Conservation (phyloP, 179 eudicot genomes). For the Pouteria campechiana region DNA sequence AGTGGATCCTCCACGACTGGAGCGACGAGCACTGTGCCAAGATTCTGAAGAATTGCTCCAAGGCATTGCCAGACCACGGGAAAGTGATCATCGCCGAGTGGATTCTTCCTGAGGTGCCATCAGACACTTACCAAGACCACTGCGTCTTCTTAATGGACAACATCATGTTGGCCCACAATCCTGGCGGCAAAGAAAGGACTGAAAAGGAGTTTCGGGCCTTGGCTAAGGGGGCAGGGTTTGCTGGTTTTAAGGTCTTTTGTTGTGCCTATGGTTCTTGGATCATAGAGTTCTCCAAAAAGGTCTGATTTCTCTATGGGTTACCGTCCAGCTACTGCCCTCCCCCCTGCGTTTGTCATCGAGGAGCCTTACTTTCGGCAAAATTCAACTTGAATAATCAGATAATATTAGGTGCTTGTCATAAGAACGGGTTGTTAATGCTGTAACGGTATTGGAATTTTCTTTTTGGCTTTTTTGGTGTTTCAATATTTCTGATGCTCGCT, state of each 20-base stretch:
- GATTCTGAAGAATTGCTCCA: conserved; percentile 6
- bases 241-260: not conserved
- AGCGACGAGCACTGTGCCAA: conserved; percentile 12
- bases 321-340: too few species aligned
- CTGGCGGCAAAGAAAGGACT: conserved; percentile 13
- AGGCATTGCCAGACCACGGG: conserved; percentile 3
- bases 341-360: too few species aligned
- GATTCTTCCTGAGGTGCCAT: conserved; percentile 9
- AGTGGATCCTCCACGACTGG: conserved; percentile 14
- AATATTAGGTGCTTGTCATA: too few species aligned
- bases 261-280: conserved; percentile 7
- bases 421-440: too few species aligned
- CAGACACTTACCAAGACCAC: not conserved
- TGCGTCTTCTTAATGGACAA: not conserved
- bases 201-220: conserved; percentile 2
- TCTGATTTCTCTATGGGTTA: too few species aligned
- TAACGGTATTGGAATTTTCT: too few species aligned
- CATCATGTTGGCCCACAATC: conserved; percentile 6
- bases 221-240: conserved; percentile 10
- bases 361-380: too few species aligned
- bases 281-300: conserved; percentile 8
- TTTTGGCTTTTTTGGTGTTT: too few species aligned
- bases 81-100: conserved; percentile 12
- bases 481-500: too few species aligned
- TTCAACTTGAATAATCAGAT: too few species aligned